These are phyloP conservation scores for Rhizodiscina lignyota DNA, from an alignment of 495 filamentous ascomycete genomes.

Conservation along the genomic window DNA sequence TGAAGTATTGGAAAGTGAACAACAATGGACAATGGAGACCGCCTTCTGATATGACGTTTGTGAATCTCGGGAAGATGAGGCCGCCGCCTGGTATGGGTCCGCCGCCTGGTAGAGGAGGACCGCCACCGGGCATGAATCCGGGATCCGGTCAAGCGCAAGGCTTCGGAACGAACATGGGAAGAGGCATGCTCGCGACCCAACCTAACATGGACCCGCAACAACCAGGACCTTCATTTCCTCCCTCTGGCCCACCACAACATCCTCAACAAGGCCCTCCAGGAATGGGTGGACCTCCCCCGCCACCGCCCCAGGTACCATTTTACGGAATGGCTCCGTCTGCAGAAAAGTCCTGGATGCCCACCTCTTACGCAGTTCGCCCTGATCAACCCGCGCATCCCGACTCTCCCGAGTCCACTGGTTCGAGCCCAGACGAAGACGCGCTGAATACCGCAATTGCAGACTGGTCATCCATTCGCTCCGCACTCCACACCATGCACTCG, in stretches of 20 bases:
- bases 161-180: too few relatives aligned
- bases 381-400: conserved; percentile 1
- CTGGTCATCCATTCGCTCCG: too few relatives aligned
- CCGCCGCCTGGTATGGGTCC: conserved; percentile 3
- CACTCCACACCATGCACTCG: too few relatives aligned
- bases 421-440: too few relatives aligned
- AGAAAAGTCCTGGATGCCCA: conserved; percentile 33
- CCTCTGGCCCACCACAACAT: too few relatives aligned
- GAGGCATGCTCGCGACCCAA: too few relatives aligned
- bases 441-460: too few relatives aligned
- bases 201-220: too few relatives aligned
- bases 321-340: conserved; percentile 46
- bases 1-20: conserved; percentile 35
- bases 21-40: conserved; percentile 41
- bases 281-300: conserved; percentile 3
- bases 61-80: too few relatives aligned
- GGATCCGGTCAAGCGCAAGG: too few relatives aligned
- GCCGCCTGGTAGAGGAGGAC: conserved; percentile 7
- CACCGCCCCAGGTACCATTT: conserved; percentile 24
- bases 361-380: conserved; percentile 29
- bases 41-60: too few relatives aligned
- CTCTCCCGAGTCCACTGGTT: conserved; percentile 1
- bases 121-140: not conserved
- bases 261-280: not conserved
- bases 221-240: too few relatives aligned